These are phyloP conservation scores for Pestalotiopsis sp. DNA, from an alignment of 2,329 filamentous ascomycete species.

Conservation along the genomic window DNA sequence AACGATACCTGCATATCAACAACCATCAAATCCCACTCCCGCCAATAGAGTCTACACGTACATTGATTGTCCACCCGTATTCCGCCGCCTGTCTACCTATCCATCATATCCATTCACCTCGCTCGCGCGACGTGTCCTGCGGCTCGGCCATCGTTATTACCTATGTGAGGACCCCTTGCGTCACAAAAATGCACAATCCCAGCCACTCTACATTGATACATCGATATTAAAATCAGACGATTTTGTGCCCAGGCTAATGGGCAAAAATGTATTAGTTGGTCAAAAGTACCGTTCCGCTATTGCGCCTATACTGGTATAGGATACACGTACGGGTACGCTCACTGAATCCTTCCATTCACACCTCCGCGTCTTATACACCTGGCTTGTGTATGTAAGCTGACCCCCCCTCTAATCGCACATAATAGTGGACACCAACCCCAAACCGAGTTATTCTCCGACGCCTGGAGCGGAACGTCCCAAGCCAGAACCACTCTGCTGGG, in stretches of 20 bases:
- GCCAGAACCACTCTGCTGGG: conserved; percentile 11
- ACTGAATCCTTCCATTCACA: not conserved
- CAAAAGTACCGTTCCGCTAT: conserved; percentile 3
- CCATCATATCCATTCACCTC: not conserved
- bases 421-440: conserved; percentile 5
- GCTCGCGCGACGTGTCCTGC: not conserved
- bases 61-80: not conserved
- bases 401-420: not conserved
- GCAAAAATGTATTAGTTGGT: not conserved
- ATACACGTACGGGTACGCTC: not conserved
- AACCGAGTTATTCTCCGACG: conserved; percentile 6
- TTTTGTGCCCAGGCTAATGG: not conserved
- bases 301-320: not conserved
- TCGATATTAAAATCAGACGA: conserved; percentile 6
- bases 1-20: not conserved
- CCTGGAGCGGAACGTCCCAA: conserved; percentile 3
- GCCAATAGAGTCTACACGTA: not conserved
- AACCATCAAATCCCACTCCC: not conserved
- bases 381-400: not conserved
- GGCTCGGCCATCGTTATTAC: not conserved
- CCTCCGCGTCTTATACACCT: not conserved
- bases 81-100: not conserved
- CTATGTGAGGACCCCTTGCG: not conserved
- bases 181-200: not conserved
- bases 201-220: not conserved